Evolutionary conservation across 176 grass and related monocot species (phyloP).

Genomic region (Carex myosuroides): DNA sequence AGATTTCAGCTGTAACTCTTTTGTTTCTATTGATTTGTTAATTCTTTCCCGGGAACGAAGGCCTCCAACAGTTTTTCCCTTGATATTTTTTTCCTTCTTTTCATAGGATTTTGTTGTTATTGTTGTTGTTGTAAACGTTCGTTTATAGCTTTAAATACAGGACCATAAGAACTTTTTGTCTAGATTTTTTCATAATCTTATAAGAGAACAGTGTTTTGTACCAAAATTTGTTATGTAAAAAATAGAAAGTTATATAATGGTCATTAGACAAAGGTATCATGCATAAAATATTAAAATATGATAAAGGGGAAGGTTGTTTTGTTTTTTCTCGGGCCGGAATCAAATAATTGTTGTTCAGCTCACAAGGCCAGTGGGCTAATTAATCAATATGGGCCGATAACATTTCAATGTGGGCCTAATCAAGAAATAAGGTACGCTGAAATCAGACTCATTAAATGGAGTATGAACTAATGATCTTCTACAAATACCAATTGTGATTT

Average conservation of each 20-base stretch:
- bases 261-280: not conserved
- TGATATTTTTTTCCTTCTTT: not conserved
- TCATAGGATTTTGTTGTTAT: not conserved
- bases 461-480: not conserved
- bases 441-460: not conserved
- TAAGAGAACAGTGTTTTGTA: not conserved
- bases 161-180: not conserved
- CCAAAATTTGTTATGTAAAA: not conserved
- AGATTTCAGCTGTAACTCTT: not conserved
- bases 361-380: not conserved
- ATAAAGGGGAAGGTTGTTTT: too few relatives aligned
- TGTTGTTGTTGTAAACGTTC: not conserved
- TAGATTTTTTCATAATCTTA: not conserved
- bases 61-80: not conserved
- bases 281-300: not conserved
- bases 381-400: not conserved
- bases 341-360: too few relatives aligned
- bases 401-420: not conserved
- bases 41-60: not conserved
- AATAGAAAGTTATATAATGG: not conserved
- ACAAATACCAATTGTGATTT: not conserved
- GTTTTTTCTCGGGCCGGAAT: too few relatives aligned
- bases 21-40: constrained; percentile 5
- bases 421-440: not conserved
- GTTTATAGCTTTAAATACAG: not conserved